Conservation (phyloP, 2,329 filamentous ascomycete species). For the Claviceps sp. region DNA sequence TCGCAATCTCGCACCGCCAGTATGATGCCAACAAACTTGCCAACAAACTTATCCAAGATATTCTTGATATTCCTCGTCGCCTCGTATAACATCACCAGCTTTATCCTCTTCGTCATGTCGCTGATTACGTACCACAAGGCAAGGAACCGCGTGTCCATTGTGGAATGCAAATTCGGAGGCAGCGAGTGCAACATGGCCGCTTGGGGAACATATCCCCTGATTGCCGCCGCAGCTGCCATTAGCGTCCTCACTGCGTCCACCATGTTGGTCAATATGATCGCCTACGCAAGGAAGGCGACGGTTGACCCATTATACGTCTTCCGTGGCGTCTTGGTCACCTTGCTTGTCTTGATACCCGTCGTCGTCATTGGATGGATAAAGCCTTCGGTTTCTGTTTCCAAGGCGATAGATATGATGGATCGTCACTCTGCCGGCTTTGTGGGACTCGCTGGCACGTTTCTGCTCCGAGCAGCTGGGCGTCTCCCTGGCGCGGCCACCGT, state of each 20-base stretch:
- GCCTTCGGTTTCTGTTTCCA: not conserved
- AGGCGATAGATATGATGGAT: no score
- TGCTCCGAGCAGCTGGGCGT: not conserved
- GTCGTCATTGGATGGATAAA: constrained; percentile 8
- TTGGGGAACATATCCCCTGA: constrained; percentile 10
- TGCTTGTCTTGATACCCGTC: constrained; percentile 10
- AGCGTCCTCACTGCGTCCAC: constrained; percentile 5
- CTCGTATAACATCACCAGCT: constrained; percentile 11
- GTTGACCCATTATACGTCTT: constrained; percentile 12
- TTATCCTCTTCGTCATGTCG: constrained; percentile 11
- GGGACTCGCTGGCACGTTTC: constrained; percentile 1
- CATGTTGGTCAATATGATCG: constrained; percentile 8
- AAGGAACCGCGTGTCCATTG: not conserved
- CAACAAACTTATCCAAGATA: constrained; percentile 3
- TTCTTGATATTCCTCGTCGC: constrained; percentile 9
- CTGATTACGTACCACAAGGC: constrained; percentile 4
- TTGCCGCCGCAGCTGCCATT: constrained; percentile 9
- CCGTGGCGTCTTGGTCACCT: constrained; percentile 11
- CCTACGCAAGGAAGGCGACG: constrained; percentile 1
- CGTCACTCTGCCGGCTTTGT: not conserved
- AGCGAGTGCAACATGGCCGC: constrained; percentile 2
- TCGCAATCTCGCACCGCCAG: not conserved
- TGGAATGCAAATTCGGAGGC: not conserved
- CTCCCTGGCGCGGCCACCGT: constrained; percentile 4
- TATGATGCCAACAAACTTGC: not conserved